Conservation (phyloP, 2,329 filamentous ascomycete species). For the Pleurostoma richardsiae region DNA sequence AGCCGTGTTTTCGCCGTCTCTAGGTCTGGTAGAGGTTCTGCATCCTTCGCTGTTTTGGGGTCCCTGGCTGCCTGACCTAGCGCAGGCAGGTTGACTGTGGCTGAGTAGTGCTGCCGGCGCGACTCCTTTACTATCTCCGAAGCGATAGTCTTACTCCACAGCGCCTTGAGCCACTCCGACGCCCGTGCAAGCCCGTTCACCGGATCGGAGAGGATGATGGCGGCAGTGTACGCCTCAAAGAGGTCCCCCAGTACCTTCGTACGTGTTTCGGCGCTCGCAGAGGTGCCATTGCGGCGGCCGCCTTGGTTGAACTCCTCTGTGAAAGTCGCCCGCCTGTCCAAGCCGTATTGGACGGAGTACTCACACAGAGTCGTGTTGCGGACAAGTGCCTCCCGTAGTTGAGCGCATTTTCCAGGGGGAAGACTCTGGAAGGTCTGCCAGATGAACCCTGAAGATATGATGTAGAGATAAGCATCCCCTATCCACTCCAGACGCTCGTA, state of each 20-base stretch:
- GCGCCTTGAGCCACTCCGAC: conserved; percentile 64
- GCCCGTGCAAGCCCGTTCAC: conserved; percentile 55
- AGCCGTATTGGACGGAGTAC: conserved; percentile 66
- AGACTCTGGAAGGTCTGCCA: conserved; percentile 65
- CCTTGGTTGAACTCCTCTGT: conserved; percentile 38
- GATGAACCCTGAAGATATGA: conserved; percentile 71
- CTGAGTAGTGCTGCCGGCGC: conserved; percentile 15
- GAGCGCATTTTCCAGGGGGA: conserved; percentile 63
- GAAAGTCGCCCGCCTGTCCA: conserved; percentile 59
- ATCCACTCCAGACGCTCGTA: conserved; percentile 89
- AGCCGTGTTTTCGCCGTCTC: conserved; percentile 4
- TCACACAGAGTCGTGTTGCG: conserved; percentile 72
- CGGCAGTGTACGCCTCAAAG: conserved; percentile 87
- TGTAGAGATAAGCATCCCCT: conserved; percentile 80
- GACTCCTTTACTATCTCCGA: conserved; percentile 45
- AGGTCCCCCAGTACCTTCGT: conserved; percentile 79
- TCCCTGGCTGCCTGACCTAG: not conserved
- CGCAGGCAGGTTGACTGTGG: conserved; percentile 6
- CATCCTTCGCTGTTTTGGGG: not conserved
- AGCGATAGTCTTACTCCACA: conserved; percentile 66
- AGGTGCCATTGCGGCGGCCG: conserved; percentile 28
- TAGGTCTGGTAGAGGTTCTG: too few relatives aligned
- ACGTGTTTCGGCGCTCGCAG: conserved; percentile 43
- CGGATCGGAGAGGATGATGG: conserved; percentile 64
- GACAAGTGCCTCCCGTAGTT: conserved; percentile 73